Percentiles rank a stretch among this genome's conserved stretches.
These are phyloP conservation scores for Cercospora beticola DNA, from an alignment of 2,329 filamentous ascomycete genomes.

Conservation along the genomic window DNA sequence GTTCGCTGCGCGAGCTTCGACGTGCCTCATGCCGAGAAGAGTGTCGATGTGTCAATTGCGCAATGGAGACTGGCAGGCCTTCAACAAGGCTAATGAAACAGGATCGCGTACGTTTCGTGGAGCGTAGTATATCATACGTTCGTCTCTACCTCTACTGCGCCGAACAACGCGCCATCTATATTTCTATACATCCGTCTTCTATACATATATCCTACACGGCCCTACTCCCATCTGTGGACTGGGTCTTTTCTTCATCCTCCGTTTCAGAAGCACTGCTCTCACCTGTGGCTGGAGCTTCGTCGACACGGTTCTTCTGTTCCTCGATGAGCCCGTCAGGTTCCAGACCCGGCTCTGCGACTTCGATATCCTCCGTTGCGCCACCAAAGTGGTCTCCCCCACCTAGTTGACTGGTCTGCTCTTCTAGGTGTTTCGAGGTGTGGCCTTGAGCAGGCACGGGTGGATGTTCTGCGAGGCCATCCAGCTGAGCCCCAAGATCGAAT, in stretches of 20 bases:
- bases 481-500: conserved; percentile 10
- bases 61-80: background rate
- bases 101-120: background rate
- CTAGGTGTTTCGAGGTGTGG: background rate
- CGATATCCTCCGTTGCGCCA: conserved; percentile 30
- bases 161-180: background rate
- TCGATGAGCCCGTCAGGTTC: conserved; percentile 9
- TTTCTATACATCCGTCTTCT: background rate
- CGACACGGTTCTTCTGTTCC: background rate
- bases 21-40: background rate
- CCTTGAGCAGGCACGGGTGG: background rate
- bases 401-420: conserved; percentile 27
- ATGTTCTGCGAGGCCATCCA: conserved; percentile 10
- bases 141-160: background rate
- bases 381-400: conserved; percentile 33
- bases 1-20: background rate
- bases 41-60: background rate
- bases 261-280: background rate
- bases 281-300: background rate
- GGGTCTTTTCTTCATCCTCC: background rate
- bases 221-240: background rate
- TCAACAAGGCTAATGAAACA: background rate
- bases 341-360: conserved; percentile 26
- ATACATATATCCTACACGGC: background rate
- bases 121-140: background rate